Base-by-base conservation (phyloP, 164 flowering plant species). In the Vitis amurensis region DNA sequence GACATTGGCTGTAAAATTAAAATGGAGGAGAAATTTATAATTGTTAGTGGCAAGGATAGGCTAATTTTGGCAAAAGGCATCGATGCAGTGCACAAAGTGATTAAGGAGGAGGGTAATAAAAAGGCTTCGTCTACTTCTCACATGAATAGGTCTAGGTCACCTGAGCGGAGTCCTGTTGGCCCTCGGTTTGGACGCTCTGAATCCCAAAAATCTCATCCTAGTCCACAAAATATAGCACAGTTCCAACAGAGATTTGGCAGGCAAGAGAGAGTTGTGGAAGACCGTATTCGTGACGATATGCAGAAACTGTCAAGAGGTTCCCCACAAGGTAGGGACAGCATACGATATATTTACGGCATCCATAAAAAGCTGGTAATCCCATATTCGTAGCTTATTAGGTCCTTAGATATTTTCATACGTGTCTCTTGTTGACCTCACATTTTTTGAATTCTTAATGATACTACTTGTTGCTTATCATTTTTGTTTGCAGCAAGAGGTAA, bases 401-500 rank as follows among this genome's bases (percentile, higher is more conserved):
- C 55, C 62, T 16, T n/a, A 11, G 11, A 27, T 50, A 16, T 8
- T 55, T 51, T 13, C 9, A 27, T 55, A 13, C 12, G 11, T 61
- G 44, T 71, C 27, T 53, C 5, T 9, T 66, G 17, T 68, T 27
- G n/a, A 19, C 50, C 29, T 15, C 17, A 7, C 11, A 12, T 15
- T 77, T 51, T 47, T 55, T 66, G 71, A 19, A 50, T 58, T 55
- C 13, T 71, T 77, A 70, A 72, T 78, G 63, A 81, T 69, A 17
- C 4, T 68, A 75, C 64, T 74, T 82, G 71, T 81, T 83, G 77
- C 80, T 80, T 77, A 48, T 81, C 65, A 50, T 71, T 78, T 31
- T 80, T 81, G 79, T 77, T 85, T 89, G 93, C 97, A 89, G 94
- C 91, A 81, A 90, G 89, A 91, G 99, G 98, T 93, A 91, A 93